Evolutionary conservation across 805 yeast genomes (phyloP).

Genomic region (Yamadazyma sp.): DNA sequence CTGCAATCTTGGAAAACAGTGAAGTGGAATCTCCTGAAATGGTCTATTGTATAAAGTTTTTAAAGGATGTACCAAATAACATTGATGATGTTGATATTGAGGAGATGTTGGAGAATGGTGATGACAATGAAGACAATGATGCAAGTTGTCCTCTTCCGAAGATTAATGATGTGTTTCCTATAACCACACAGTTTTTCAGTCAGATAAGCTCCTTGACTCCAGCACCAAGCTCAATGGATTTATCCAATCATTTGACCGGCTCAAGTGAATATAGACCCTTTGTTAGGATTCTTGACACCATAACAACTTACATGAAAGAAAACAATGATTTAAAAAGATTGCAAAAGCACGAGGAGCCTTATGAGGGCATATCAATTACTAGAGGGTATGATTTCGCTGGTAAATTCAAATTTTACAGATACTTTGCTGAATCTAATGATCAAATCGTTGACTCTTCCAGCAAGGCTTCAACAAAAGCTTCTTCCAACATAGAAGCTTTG

Average conservation of each 20-base stretch:
- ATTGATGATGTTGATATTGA: constrained; percentile 38
- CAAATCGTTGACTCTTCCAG: constrained; percentile 1
- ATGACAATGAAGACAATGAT: constrained; percentile 23
- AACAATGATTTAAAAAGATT: constrained; percentile 25
- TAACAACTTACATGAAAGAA: constrained; percentile 41
- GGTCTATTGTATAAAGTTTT: constrained; percentile 40
- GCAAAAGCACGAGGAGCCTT: constrained; percentile 23
- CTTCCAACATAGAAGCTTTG: constrained; percentile 6
- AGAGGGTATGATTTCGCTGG: constrained; percentile 74
- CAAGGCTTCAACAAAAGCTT: not conserved
- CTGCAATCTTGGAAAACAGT: constrained; percentile 6
- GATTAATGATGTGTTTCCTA: constrained; percentile 58
- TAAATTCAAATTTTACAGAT: constrained; percentile 68
- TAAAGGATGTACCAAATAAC: constrained; percentile 44
- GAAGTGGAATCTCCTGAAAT: constrained; percentile 16
- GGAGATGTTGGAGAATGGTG: constrained; percentile 19
- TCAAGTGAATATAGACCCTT: constrained; percentile 50
- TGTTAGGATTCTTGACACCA: constrained; percentile 49
- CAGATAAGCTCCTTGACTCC: constrained; percentile 35
- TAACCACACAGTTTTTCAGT: constrained; percentile 62
- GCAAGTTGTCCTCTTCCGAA: constrained; percentile 21
- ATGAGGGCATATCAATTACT: constrained; percentile 39
- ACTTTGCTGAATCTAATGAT: constrained; percentile 25
- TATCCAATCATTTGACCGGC: constrained; percentile 55
- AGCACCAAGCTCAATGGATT: constrained; percentile 63